A percentile compares a stretch with the other conserved stretches of the same genome.
These are phyloP conservation scores for Calonectria hawksworthii DNA, from an alignment of 2,329 filamentous ascomycete species.

Conservation along the genomic window DNA sequence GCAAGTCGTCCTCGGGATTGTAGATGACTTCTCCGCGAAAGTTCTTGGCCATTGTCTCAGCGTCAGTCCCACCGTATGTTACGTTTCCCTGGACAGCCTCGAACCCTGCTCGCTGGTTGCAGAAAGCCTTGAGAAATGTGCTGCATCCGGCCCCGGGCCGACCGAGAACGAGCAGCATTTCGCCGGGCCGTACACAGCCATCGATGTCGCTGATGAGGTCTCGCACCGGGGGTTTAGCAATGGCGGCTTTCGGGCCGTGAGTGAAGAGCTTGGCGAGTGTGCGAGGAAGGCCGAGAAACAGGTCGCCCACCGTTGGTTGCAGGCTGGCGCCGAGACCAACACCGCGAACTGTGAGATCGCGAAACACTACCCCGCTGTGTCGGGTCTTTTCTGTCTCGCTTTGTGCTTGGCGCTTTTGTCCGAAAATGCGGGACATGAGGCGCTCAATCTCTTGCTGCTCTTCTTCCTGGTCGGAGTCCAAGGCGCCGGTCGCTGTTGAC, in stretches of 20 bases:
- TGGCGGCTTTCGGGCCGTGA: slow-evolving; percentile 64
- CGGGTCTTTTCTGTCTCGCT: slow-evolving; percentile 79
- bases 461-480: slow-evolving; percentile 49
- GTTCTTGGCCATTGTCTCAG: slow-evolving; percentile 62
- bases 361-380: slow-evolving; percentile 79
- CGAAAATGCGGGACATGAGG: slow-evolving; percentile 80
- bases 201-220: slow-evolving; percentile 76
- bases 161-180: slow-evolving; percentile 78
- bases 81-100: slow-evolving; percentile 75
- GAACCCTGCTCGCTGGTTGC: slow-evolving; percentile 77
- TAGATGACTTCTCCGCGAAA: slow-evolving; percentile 75
- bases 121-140: slow-evolving; percentile 78
- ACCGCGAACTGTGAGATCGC: slow-evolving; percentile 78
- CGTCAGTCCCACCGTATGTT: slow-evolving; percentile 68
- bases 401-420: slow-evolving; percentile 71
- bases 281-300: slow-evolving; percentile 67
- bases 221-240: slow-evolving; percentile 69
- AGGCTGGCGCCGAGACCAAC: slow-evolving; percentile 74
- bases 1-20: slow-evolving; percentile 78
- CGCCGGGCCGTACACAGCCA: slow-evolving; percentile 78
- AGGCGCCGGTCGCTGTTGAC: slow-evolving; percentile 55
- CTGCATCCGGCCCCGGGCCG: slow-evolving; percentile 79
- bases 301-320: slow-evolving; percentile 71
- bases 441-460: slow-evolving; percentile 67
- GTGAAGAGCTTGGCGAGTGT: slow-evolving; percentile 62